Conservation (phyloP, 108 stramenopile genomes). For the Pinguiococcus pyrenoidosus region DNA sequence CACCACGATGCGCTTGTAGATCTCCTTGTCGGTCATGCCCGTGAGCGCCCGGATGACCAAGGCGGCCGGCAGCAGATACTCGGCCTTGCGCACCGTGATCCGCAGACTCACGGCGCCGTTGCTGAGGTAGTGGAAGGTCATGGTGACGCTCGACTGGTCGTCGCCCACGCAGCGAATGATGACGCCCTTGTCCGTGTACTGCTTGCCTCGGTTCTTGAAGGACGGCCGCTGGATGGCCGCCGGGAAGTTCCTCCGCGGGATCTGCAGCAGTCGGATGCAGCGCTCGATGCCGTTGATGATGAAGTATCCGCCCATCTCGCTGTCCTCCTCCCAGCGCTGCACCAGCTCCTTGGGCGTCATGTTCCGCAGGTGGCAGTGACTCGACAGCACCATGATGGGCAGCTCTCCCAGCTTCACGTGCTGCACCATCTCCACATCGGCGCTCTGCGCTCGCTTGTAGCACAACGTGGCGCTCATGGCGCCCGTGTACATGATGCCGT, state of each 20-base stretch:
- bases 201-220: conserved; percentile 59
- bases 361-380: conserved; percentile 24
- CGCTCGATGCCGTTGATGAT: conserved; percentile 90
- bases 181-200: conserved; percentile 37
- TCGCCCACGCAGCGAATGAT: conserved; percentile 39
- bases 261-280: conserved; percentile 80
- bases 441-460: conserved; percentile 1
- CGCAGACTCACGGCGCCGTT: conserved; percentile 84
- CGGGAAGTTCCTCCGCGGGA: conserved; percentile 62
- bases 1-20: conserved; percentile 66
- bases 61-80: conserved; percentile 82
- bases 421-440: neutral
- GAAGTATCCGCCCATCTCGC: conserved; percentile 93
- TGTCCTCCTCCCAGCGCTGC: conserved; percentile 43
- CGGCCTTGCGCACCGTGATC: conserved; percentile 72
- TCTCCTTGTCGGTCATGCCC: conserved; percentile 72
- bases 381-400: conserved; percentile 82
- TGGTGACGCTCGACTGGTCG: conserved; percentile 70
- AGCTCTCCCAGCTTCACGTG: conserved; percentile 53
- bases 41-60: conserved; percentile 69
- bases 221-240: conserved; percentile 70
- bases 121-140: conserved; percentile 84
- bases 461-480: conserved; percentile 2
- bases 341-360: conserved; percentile 6
- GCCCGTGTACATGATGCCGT: conserved; percentile 11